Percentiles rank a stretch among this genome's conserved stretches.
These are phyloP conservation scores for Wickerhamomyces queroliae DNA, from an alignment of 805 yeast genomes.

Conservation along the genomic window DNA sequence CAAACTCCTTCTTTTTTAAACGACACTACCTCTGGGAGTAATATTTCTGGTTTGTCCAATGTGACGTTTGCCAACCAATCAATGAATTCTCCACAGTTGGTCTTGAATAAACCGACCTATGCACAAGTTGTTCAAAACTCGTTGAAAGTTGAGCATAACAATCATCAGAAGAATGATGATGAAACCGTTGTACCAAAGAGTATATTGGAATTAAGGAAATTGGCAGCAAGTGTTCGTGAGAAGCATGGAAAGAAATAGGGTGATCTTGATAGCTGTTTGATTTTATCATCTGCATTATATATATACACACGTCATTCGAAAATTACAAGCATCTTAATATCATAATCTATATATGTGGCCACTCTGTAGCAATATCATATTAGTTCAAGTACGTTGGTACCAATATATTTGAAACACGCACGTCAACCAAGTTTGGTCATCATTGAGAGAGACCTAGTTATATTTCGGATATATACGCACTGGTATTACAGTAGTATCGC, in stretches of 20 bases:
- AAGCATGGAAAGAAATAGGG: slow-evolving; percentile 13
- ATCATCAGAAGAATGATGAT: not conserved
- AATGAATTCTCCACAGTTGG: slow-evolving; percentile 1
- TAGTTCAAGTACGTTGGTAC: too few species aligned
- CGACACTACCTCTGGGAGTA: slow-evolving; percentile 15
- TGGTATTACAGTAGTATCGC: too few species aligned
- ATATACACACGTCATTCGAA: too few species aligned
- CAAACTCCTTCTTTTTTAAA: slow-evolving; percentile 22
- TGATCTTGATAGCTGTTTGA: too few species aligned
- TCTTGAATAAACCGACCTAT: slow-evolving; percentile 6
- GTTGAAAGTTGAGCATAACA: not conserved
- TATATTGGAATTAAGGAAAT: slow-evolving; percentile 17
- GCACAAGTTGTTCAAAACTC: slow-evolving; percentile 1
- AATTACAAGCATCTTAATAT: too few species aligned
- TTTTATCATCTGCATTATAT: too few species aligned
- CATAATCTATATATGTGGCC: too few species aligned
- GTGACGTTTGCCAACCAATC: slow-evolving; percentile 7
- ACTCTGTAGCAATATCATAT: too few species aligned
- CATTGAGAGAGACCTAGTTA: too few species aligned
- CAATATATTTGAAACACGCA: too few species aligned
- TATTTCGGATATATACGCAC: too few species aligned
- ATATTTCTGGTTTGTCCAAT: slow-evolving; percentile 12
- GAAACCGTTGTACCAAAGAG: slow-evolving; percentile 14
- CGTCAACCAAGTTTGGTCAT: too few species aligned
- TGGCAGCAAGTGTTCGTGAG: slow-evolving; percentile 19